Evolutionary conservation across 2,329 filamentous ascomycete genomes (phyloP), one percentile per base, ranked within the genome.

Genomic region (Scopulariopsis brevicaulis): DNA sequence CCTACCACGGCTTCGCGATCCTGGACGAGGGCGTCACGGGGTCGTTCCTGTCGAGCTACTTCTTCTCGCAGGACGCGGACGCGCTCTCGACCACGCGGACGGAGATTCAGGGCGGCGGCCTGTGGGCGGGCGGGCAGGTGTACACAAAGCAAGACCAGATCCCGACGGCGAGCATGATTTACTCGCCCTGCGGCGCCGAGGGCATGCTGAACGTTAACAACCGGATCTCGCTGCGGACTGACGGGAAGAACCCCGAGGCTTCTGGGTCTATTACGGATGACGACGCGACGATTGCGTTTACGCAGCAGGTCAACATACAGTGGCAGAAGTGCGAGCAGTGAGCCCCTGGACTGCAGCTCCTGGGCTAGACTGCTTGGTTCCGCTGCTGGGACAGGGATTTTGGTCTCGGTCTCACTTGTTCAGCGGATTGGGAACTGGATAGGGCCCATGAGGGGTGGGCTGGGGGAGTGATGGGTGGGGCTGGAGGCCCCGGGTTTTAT

Each of bases 1-100:
- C 74, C n/a, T 77, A 77, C 68, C 74, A 76, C 69, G 74, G 74
- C 59, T 77, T 73, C 60, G 74, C 74, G 1, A 73, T 74, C 65
- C 71, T 77, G n/a, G 74, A 77, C 55, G 57, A 63, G 56, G 73
- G 73, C 46, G 70, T 76, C 55, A 74, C 71, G 7, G 74, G 74
- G 32, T 72, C 68, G 55, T 76, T 76, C 66, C 73, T 70, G 64
- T 74, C 71, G 64, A 76, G 74, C 51, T 77, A 76, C 67, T 77
- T 73, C 68, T 77, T 77, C 68, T 72, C 69, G 48, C 73, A 77
- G 65, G 74, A 75, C 56, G 73, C 74, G 28, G 62, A 63, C 14
- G 72, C 73, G 35, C 76, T 73, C 25, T 74, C 73, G 14, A 76
- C 74, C 1, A 76, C 74, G 2, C 66, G 69, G 59, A 75, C 74